phyloP scores from a whole-genome alignment of 306 rosid genomes.

The Albizia julibrissin region DNA sequence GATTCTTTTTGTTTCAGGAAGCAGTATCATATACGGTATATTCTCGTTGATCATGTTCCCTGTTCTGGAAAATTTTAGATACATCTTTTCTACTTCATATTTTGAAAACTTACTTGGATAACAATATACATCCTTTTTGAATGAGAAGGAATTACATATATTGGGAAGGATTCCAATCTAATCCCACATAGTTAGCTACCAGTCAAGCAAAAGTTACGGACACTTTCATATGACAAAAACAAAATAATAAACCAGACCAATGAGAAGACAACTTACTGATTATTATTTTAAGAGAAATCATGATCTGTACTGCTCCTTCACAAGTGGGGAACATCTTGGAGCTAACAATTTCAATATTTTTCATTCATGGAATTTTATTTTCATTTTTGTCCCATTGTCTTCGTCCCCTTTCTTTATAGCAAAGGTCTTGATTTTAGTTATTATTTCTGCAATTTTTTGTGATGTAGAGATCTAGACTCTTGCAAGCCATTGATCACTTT shows the following conservation, averaged over 20 bases:
- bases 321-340: not conserved
- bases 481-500: not conserved
- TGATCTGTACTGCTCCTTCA: not conserved
- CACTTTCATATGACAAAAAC: not conserved
- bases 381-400: not conserved
- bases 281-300: not conserved
- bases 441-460: not conserved
- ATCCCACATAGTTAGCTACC: not conserved
- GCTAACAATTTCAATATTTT: not conserved
- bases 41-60: not conserved
- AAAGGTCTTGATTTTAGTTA: not conserved
- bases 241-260: not conserved
- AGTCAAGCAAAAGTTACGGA: not conserved
- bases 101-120: not conserved
- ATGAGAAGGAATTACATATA: not conserved
- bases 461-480: not conserved
- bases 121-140: not conserved
- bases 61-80: not conserved
- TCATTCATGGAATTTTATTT: not conserved
- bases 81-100: not conserved
- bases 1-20: constrained; percentile 73
- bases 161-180: not conserved
- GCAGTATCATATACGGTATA: constrained; percentile 67
- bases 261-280: not conserved
- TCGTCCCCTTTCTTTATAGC: not conserved